Evolutionary conservation across 768 basidiomycete species (phyloP), one percentile per base, ranked within the genome.

Genomic region (Pulveroboletus sp.): DNA sequence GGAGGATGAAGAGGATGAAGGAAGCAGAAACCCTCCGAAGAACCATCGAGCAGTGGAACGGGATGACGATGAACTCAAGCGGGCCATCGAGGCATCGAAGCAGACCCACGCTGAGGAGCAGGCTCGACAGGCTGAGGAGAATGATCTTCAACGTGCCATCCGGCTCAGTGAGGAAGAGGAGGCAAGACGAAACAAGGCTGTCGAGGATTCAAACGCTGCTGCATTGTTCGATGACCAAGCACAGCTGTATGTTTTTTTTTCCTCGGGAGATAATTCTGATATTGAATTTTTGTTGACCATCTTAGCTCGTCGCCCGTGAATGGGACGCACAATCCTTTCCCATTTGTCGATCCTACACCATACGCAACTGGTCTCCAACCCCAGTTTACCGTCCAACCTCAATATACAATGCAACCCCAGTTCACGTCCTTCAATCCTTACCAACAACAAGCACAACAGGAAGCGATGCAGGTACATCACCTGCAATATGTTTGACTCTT

Each of bases 391-490:
- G 24, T 91, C 27, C 89, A 90, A 62, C 86, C 88, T 4, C 92
- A 93, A 58, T 83, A 74, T 5, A 71, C 77, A 11, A 60, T 92
- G 39, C 86, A 86, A 57, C 88, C 89, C 0, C 93, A 94, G 60
- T 90, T 88, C 66, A 93, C 90, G 8, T 83, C 89, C 1, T 97
- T 92, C 77, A 98, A 98, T 67, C 90, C 90, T 0, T 93, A 91
- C 56, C 89, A 91, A 62, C 92, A 93, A 65, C 94, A 94, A 64
- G 82, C 86, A 41, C 88, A 94, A 60, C 92, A 94, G 59, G 92
- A 95, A 67, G 85, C 85, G 14, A 79, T 84, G 60, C 89, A 89
- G 72, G 79, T 76, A 40, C 37, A 15, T 39, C 11, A 27, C 14
- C 21, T 26, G 2, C 24, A 10, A 32, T 40, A 33, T 1, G 3